Evolutionary conservation across 371 early-diverging fungal genomes (phyloP).

Genomic region (Chytridiales sp.): DNA sequence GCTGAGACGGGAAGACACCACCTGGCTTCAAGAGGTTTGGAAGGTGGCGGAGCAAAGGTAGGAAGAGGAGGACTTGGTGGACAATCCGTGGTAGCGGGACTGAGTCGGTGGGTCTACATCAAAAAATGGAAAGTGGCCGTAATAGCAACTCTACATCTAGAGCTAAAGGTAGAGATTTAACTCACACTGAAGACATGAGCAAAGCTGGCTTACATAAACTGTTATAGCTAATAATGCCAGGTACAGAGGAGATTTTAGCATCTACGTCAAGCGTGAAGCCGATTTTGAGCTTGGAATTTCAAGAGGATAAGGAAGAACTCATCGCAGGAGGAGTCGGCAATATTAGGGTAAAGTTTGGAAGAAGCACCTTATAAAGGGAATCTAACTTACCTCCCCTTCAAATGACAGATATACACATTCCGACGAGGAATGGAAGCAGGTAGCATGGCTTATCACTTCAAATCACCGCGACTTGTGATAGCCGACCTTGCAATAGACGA

Average conservation of each 20-base stretch:
- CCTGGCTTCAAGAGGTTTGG: too few species aligned
- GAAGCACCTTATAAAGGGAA: background rate
- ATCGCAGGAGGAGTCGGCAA: conserved; percentile 48
- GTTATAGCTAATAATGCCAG: too few species aligned
- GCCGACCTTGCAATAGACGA: conserved; percentile 41
- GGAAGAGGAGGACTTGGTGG: too few species aligned
- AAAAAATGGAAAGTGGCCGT: conserved; percentile 39
- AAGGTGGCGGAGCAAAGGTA: conserved; percentile 6
- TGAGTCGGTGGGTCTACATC: conserved; percentile 42
- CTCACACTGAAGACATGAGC: background rate
- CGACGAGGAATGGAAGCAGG: background rate
- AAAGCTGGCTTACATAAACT: too few species aligned
- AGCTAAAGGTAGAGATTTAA: conserved; percentile 36
- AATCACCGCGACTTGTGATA: conserved; percentile 37
- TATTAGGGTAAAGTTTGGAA: conserved; percentile 40
- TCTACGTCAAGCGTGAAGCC: conserved; percentile 41
- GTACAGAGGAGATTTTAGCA: conserved; percentile 32
- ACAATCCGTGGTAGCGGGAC: conserved; percentile 28
- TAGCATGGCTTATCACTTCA: background rate
- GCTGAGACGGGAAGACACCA: too few species aligned
- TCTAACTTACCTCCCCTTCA: too few species aligned
- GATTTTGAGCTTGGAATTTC: conserved; percentile 44
- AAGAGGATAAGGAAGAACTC: conserved; percentile 32
- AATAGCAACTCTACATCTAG: conserved; percentile 40
- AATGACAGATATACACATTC: too few species aligned